These are phyloP conservation scores for Aspergillus heteromorphus DNA, from an alignment of 495 filamentous ascomycete species.

Conservation along the genomic window DNA sequence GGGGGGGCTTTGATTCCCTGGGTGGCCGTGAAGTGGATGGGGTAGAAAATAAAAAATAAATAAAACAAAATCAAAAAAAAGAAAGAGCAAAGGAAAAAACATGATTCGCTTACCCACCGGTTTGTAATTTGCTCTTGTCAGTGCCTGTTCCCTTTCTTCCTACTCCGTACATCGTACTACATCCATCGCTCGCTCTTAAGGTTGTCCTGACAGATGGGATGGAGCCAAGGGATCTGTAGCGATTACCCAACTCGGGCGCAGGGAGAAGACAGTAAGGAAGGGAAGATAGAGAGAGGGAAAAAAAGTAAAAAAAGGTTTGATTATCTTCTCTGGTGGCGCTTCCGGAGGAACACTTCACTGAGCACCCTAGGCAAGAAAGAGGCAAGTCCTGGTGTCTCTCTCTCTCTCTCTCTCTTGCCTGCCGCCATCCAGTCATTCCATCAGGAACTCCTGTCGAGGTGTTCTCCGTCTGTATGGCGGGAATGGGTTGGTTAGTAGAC, in stretches of 20 bases:
- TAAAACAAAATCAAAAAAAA: neutral
- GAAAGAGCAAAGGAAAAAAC: neutral
- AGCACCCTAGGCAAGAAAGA: neutral
- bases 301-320: neutral
- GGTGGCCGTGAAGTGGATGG: neutral
- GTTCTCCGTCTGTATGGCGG: slow-evolving; percentile 9
- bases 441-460: slow-evolving; percentile 4
- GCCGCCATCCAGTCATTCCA: neutral
- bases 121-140: neutral
- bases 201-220: slow-evolving; percentile 37
- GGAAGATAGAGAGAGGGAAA: neutral
- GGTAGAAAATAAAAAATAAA: neutral
- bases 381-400: neutral
- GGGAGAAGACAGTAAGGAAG: neutral
- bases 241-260: slow-evolving; percentile 22
- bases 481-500: too few species aligned
- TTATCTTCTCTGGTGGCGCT: slow-evolving; percentile 23
- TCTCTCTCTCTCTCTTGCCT: neutral
- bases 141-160: neutral
- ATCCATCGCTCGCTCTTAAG: slow-evolving; percentile 24
- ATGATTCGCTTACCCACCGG: neutral
- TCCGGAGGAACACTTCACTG: slow-evolving; percentile 16
- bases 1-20: slow-evolving; percentile 10
- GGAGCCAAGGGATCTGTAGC: slow-evolving; percentile 24
- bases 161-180: too few species aligned